Evolutionary conservation across 371 early-diverging fungal genomes (phyloP).

Genomic region (Rhizopus stolonifer): DNA sequence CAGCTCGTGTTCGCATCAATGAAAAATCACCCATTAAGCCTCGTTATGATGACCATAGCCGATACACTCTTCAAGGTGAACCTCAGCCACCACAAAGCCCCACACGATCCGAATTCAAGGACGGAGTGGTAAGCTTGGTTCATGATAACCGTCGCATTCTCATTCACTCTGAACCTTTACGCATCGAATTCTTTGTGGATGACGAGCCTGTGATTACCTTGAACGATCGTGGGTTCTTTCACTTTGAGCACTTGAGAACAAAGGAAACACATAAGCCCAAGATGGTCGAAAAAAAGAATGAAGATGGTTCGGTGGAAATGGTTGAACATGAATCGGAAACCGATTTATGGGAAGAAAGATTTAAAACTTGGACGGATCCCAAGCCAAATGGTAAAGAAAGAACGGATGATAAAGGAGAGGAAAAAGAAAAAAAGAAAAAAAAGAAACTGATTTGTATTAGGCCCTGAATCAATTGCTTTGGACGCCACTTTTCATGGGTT

Average conservation of each 20-base stretch:
- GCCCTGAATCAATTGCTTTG: conserved; percentile 86
- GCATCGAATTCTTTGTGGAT: conserved; percentile 65
- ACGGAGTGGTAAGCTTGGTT: conserved; percentile 20
- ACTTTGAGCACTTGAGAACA: conserved; percentile 80
- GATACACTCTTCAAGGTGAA: conserved; percentile 55
- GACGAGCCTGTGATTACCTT: conserved; percentile 65
- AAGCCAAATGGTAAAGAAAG: conserved; percentile 79
- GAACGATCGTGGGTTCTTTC: conserved; percentile 82
- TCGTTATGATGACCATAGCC: conserved; percentile 71
- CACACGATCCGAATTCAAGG: neutral
- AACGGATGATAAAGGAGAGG: neutral
- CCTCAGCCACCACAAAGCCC: conserved; percentile 29
- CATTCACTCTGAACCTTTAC: conserved; percentile 61
- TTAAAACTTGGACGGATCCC: conserved; percentile 82
- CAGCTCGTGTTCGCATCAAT: conserved; percentile 67
- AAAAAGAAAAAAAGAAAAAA: neutral
- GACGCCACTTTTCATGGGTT: conserved; percentile 91
- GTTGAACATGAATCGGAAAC: conserved; percentile 55
- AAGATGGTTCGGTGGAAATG: conserved; percentile 35
- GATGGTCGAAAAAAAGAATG: conserved; percentile 43
- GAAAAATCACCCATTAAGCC: conserved; percentile 68
- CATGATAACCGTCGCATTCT: conserved; percentile 42
- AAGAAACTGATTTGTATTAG: neutral
- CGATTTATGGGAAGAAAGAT: conserved; percentile 86
- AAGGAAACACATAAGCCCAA: conserved; percentile 57